Evolutionary conservation across 2,329 filamentous ascomycete species (phyloP).

Genomic region (Xylaria digitata): DNA sequence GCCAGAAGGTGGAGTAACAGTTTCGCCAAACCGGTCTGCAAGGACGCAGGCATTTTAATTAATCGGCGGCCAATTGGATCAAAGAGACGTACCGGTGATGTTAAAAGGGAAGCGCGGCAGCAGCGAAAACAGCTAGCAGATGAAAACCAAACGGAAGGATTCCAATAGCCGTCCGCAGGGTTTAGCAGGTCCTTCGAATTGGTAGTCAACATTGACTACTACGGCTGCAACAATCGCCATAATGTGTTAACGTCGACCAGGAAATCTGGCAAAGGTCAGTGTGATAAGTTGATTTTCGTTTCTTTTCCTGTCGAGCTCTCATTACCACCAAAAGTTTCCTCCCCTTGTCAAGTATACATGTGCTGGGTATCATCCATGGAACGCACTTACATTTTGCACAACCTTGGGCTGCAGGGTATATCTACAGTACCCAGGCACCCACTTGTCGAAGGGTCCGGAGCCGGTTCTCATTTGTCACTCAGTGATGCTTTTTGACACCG

Average conservation of each 20-base stretch:
- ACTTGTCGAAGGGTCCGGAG: slow-evolving; percentile 23
- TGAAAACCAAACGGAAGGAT: slow-evolving; percentile 34
- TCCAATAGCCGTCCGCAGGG: slow-evolving; percentile 17
- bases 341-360: slow-evolving; percentile 31
- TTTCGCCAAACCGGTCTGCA: slow-evolving; percentile 45
- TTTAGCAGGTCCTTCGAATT: slow-evolving; percentile 18
- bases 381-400: slow-evolving; percentile 30
- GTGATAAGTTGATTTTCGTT: slow-evolving; percentile 31
- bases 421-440: slow-evolving; percentile 31
- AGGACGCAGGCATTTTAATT: slow-evolving; percentile 45
- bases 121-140: slow-evolving; percentile 39
- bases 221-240: slow-evolving; percentile 26
- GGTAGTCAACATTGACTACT: slow-evolving; percentile 22
- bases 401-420: slow-evolving; percentile 33
- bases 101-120: slow-evolving; percentile 41
- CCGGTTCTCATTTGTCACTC: slow-evolving; percentile 27
- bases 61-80: slow-evolving; percentile 47
- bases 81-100: slow-evolving; percentile 43
- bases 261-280: slow-evolving; percentile 34
- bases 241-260: slow-evolving; percentile 22
- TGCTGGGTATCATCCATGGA: slow-evolving; percentile 32
- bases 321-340: slow-evolving; percentile 20
- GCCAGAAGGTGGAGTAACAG: slow-evolving; percentile 38
- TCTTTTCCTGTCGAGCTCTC: slow-evolving; percentile 21
- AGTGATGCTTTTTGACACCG: slow-evolving; percentile 20